Evolutionary conservation across 805 yeast genomes (phyloP).

Genomic region (Teunomyces lycoperdinae): DNA sequence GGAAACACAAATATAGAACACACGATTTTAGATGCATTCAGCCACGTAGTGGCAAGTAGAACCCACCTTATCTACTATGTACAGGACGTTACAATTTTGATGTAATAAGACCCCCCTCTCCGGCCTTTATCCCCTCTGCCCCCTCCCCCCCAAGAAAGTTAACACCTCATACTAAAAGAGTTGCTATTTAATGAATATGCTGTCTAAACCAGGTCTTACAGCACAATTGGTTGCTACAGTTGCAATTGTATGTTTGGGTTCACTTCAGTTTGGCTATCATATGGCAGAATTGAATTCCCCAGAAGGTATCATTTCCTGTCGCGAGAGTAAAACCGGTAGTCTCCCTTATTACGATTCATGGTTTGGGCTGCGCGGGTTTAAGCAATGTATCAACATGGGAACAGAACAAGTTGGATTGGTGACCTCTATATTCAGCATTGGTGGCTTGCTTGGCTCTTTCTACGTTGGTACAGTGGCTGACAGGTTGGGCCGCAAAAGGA

Average conservation of each 20-base stretch:
- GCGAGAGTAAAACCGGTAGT: slow-evolving; percentile 25
- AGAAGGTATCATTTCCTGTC: slow-evolving; percentile 64
- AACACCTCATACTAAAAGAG: neutral
- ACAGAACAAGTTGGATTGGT: slow-evolving; percentile 64
- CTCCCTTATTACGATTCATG: slow-evolving; percentile 34
- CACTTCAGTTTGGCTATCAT: slow-evolving; percentile 91
- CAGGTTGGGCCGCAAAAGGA: slow-evolving; percentile 56
- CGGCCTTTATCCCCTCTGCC: too few relatives aligned
- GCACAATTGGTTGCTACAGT: slow-evolving; percentile 42
- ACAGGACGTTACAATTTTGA: neutral
- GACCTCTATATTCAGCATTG: slow-evolving; percentile 77
- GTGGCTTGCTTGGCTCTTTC: slow-evolving; percentile 76
- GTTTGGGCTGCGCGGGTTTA: slow-evolving; percentile 39
- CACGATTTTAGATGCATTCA: too few relatives aligned
- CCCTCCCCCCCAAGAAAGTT: neutral
- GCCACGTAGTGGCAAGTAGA: neutral
- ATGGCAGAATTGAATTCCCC: slow-evolving; percentile 95
- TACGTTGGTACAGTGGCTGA: slow-evolving; percentile 67
- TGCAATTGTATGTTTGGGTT: slow-evolving; percentile 65
- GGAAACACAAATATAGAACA: too few relatives aligned
- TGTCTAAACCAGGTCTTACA: slow-evolving; percentile 17
- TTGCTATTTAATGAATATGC: neutral
- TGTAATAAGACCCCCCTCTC: neutral
- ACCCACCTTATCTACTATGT: neutral
- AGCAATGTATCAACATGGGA: slow-evolving; percentile 56